These are phyloP conservation scores for Sporothrix globosa DNA, from an alignment of 2,329 filamentous ascomycete genomes.

Conservation along the genomic window DNA sequence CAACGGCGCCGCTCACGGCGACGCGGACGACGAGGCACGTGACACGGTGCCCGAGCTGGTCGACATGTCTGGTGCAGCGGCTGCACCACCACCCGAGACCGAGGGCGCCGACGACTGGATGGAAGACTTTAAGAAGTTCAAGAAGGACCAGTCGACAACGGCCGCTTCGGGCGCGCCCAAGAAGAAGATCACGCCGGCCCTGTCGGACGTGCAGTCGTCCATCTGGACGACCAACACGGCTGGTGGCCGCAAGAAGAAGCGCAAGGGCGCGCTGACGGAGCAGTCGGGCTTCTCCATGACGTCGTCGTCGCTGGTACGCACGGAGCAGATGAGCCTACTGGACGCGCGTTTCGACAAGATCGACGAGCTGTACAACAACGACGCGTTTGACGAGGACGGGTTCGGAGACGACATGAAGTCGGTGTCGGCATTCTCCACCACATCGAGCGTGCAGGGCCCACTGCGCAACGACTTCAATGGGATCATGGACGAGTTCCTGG, in stretches of 20 bases:
- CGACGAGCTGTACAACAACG: constrained; percentile 71
- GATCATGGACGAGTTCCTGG: constrained; percentile 92
- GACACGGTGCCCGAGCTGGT: constrained; percentile 55
- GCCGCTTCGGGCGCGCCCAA: not conserved
- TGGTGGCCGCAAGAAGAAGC: constrained; percentile 85
- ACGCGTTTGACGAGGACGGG: constrained; percentile 46
- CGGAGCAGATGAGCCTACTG: constrained; percentile 80
- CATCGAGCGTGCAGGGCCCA: constrained; percentile 69
- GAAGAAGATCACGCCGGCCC: constrained; percentile 49
- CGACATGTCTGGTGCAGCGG: constrained; percentile 38
- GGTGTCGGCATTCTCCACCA: constrained; percentile 63
- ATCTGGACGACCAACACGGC: constrained; percentile 75
- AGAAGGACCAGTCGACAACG: constrained; percentile 64
- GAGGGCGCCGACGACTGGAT: constrained; percentile 69
- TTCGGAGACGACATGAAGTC: constrained; percentile 54
- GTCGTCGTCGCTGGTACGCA: constrained; percentile 91
- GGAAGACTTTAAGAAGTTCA: constrained; percentile 91
- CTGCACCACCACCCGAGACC: not conserved
- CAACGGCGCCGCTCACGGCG: not conserved
- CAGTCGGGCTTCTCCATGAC: constrained; percentile 94
- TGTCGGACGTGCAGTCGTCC: constrained; percentile 69
- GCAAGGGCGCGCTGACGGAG: constrained; percentile 89
- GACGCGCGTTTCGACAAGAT: constrained; percentile 92
- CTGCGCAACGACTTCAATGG: constrained; percentile 79
- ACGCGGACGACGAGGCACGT: constrained; percentile 45